Percentiles rank a stretch among this genome's conserved stretches.
Conservation (phyloP, 1,284 basidiomycete species). For the Rhodotorula sp. region DNA sequence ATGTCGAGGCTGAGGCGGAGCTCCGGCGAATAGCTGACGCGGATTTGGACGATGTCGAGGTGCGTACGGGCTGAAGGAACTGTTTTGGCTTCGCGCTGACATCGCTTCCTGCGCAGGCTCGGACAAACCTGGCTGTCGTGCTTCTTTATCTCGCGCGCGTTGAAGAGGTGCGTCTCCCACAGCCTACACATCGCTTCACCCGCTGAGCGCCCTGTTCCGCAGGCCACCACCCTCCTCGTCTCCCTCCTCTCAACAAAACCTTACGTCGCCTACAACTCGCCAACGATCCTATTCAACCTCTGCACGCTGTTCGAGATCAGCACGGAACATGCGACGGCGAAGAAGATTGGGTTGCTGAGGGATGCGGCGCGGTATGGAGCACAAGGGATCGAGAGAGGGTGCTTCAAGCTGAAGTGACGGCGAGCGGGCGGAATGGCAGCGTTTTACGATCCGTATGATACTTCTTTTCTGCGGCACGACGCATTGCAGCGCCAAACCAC, state of each 20-base stretch:
- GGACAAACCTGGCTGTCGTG: conserved; percentile 68
- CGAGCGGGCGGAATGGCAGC: neutral
- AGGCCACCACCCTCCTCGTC: conserved; percentile 15
- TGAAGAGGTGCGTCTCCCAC: conserved; percentile 44
- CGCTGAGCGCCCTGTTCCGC: conserved; percentile 47
- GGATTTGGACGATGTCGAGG: conserved; percentile 62
- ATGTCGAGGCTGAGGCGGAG: conserved; percentile 57
- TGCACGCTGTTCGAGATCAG: conserved; percentile 75
- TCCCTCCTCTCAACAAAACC: conserved; percentile 1
- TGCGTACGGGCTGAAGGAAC: conserved; percentile 46
- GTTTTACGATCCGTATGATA: no score
- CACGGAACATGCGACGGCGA: conserved; percentile 8
- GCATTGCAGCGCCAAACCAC: no score
- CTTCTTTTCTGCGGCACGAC: no score
- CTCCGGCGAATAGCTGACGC: conserved; percentile 54
- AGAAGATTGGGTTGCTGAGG: conserved; percentile 11
- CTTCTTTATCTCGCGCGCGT: conserved; percentile 37
- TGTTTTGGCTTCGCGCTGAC: neutral
- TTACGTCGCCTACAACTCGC: neutral
- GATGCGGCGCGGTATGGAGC: conserved; percentile 5
- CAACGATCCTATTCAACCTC: conserved; percentile 88
- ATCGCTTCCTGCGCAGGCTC: conserved; percentile 54
- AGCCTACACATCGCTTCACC: no score
- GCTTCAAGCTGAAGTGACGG: conserved; percentile 7
- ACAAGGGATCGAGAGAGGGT: neutral